Evolutionary conservation across 106 monocot genomes (phyloP).

Genomic region (Platanthera zijinensis): DNA sequence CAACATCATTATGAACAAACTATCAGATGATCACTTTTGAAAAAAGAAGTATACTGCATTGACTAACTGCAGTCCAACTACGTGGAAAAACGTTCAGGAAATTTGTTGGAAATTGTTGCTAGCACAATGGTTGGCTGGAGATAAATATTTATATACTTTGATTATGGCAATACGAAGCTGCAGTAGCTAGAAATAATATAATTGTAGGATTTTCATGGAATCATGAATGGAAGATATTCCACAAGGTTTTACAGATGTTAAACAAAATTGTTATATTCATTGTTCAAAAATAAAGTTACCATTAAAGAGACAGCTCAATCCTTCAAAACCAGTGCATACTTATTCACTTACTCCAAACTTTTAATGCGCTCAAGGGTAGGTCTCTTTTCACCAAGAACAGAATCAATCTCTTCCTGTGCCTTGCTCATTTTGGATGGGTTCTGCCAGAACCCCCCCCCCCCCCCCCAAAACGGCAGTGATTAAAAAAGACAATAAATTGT

Average conservation of each 20-base stretch:
- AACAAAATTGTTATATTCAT: neutral
- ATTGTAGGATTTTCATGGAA: neutral
- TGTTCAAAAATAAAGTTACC: neutral
- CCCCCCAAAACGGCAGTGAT: neutral
- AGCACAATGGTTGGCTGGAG: no score
- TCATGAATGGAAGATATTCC: neutral
- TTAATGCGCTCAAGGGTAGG: conserved; percentile 49
- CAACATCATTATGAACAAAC: neutral
- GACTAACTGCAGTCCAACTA: neutral
- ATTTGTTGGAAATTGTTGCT: neutral
- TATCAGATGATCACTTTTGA: neutral
- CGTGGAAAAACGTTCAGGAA: neutral
- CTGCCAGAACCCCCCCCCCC: conserved; percentile 30
- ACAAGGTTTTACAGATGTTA: neutral
- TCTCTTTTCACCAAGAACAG: conserved; percentile 44
- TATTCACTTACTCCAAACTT: conserved; percentile 61
- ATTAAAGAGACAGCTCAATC: neutral
- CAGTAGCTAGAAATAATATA: neutral
- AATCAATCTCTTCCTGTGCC: conserved; percentile 81
- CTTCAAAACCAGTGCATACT: neutral
- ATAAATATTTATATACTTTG: neutral
- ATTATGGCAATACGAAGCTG: neutral
- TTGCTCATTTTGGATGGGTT: conserved; percentile 89
- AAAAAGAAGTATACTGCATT: neutral
- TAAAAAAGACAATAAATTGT: neutral